Evolutionary conservation across 2,329 filamentous ascomycete species (phyloP), one percentile per base, ranked within the genome.

Genomic region (Diaporthe nobilis): DNA sequence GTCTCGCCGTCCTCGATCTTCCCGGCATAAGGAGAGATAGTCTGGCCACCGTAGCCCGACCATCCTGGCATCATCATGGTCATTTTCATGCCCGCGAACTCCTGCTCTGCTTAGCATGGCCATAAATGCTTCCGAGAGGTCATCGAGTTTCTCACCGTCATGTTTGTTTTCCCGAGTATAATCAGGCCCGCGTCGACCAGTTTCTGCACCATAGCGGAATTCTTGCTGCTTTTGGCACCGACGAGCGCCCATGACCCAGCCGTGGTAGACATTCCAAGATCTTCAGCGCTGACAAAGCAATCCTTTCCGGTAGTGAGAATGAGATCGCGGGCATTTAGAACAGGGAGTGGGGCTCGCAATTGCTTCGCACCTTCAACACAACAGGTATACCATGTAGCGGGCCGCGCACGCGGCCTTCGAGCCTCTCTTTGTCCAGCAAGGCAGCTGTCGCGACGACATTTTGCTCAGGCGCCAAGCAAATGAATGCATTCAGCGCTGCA

Each of bases 1-100:
- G 20, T 63, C 51, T 79, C 79, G 39, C 79, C 77, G 47, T 79
- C 72, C 61, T 78, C 77, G 17, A 81, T 73, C 31, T 57, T 63
- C 10, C 77, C 63, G 4, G 81, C 75, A 72, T 55, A 55, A 55
- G 51, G 51, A 28, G 51, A 55, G 51, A 55, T 55, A 4, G 51
- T 55, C 51, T 55, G 51, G 13, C 51, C 51, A 15, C 51, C 51
- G 25, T 55, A 55, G 51, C 25, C 51, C 51, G 51, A 55, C 51
- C 51, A 55, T 28, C 51, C 51, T 15, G 51, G 51, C 51, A 55
- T 55, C 51, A 55, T 55, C 51, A 55, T 55, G n/a, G 51, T 55
- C 51, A 55, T 55, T 55, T 55, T 55, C 51, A 55, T 55, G 51
- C 51, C 51, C 12, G 51, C 51, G 28, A 55, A 55, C 13, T 55